Conservation (phyloP, 495 filamentous ascomycete species). For the Podospora tetraspora region DNA sequence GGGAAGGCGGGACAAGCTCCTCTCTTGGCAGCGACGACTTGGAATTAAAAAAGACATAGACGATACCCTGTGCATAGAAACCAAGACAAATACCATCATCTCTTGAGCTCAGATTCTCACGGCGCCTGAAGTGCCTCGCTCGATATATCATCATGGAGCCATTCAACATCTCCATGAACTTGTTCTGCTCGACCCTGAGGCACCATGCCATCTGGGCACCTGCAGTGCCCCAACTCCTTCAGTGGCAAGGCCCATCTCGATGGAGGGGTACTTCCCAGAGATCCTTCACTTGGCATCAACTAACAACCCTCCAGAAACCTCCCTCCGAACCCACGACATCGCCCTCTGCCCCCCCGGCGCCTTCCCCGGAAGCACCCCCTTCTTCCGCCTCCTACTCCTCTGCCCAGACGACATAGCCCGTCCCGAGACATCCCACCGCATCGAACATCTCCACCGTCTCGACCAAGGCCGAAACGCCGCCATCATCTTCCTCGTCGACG, state of each 20-base stretch:
- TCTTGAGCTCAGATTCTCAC: background rate
- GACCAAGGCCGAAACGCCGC: constrained; percentile 38
- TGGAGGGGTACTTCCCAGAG: constrained; percentile 44
- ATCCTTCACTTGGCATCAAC: no score
- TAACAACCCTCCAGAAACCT: constrained; percentile 36
- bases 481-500: constrained; percentile 51
- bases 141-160: constrained; percentile 6
- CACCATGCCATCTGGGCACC: constrained; percentile 45
- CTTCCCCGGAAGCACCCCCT: constrained; percentile 9
- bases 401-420: constrained; percentile 41
- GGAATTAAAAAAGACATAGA: background rate
- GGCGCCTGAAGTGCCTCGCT: no score
- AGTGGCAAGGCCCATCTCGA: constrained; percentile 22
- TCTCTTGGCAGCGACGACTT: background rate
- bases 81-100: background rate
- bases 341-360: constrained; percentile 36
- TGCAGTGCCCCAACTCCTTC: constrained; percentile 40
- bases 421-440: constrained; percentile 29
- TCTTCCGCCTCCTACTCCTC: constrained; percentile 50
- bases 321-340: constrained; percentile 50
- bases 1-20: background rate
- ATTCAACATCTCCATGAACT: background rate
- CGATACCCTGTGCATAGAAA: constrained; percentile 15
- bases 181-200: constrained; percentile 55
- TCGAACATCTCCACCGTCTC: constrained; percentile 46